Percentiles rank a stretch among this genome's conserved stretches.
These are phyloP conservation scores for Laburnicola sp. DNA, from an alignment of 2,329 filamentous ascomycete genomes.

Conservation along the genomic window DNA sequence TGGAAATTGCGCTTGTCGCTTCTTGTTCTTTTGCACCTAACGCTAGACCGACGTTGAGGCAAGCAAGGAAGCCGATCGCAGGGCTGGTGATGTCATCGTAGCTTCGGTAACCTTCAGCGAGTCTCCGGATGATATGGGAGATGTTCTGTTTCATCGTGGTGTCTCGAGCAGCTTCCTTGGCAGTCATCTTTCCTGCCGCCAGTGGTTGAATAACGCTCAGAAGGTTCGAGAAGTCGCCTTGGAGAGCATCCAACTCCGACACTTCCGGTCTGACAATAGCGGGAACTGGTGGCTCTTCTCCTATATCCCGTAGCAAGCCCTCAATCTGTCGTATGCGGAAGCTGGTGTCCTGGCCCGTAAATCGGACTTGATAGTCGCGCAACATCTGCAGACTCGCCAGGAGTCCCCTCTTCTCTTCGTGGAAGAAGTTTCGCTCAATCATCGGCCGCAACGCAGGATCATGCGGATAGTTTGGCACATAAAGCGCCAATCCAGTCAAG, in stretches of 20 bases:
- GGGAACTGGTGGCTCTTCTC: constrained; percentile 66
- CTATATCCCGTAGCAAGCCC: constrained; percentile 65
- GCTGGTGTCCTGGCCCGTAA: constrained; percentile 70
- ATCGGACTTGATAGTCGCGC: constrained; percentile 64
- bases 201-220: constrained; percentile 50
- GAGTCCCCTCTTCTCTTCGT: constrained; percentile 60
- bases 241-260: constrained; percentile 71
- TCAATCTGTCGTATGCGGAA: constrained; percentile 67
- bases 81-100: constrained; percentile 86
- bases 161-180: constrained; percentile 32
- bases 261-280: constrained; percentile 70
- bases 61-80: constrained; percentile 75
- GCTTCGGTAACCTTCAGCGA: constrained; percentile 70
- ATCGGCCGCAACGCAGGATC: constrained; percentile 70
- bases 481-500: constrained; percentile 73
- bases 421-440: constrained; percentile 65
- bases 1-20: constrained; percentile 16
- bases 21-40: constrained; percentile 47
- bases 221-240: constrained; percentile 80
- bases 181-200: constrained; percentile 25
- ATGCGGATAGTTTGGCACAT: constrained; percentile 82
- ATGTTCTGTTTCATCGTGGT: constrained; percentile 58
- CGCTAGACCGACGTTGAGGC: constrained; percentile 74
- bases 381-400: constrained; percentile 63
- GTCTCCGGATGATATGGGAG: constrained; percentile 68